Base-by-base conservation (phyloP, 352 stramenopile species). In the Phytophthora vignae region DNA sequence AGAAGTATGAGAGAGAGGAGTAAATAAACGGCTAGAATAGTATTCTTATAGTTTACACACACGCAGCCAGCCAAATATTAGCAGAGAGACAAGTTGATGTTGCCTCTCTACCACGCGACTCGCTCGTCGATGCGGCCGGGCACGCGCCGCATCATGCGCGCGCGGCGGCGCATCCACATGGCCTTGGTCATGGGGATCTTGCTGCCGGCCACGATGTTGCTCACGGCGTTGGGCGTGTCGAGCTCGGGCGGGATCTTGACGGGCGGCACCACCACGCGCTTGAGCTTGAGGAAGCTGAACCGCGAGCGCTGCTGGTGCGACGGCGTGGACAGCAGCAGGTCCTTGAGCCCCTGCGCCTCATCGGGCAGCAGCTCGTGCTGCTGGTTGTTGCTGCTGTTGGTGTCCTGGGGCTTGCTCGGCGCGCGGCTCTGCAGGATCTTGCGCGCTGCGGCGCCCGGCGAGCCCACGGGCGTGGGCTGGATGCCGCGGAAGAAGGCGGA, bases 151-250 rank as follows among this genome's bases (percentile, higher is more conserved):
- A 81, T 33, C 53, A 90, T 67, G 2, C 75, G 54, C 58, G 74
- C 74, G 50, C 69, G 73, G 48, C 76, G 78, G 14, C 78, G 76
- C 63, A 55, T 61, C 61, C 63, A 81, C 82, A 90, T 90, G 67
- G 59, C 67, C 53, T 72, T 74, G 14, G 82, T 90, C 67, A 88
- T 76, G 57, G 79, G 79, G 58, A 88, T 84, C 58, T 82, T 81
- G 53, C 56, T 72, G 33, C 82, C 78, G 6, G 76, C 82, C n/a
- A 90, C 82, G 60, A 86, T 69, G 67, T 77, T 67, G 57, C 50
- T 76, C 31, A 84, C 61, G 60, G 79, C 64, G 64, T 77, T 66
- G 66, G 73, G 54, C 63, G 59, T 52, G 42, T 61, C 54, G 31
- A 90, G 63, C 48, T 84, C 72, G 9, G 59, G 42, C 8, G 79